These are phyloP conservation scores for Tuber microsphaerosporum DNA, from an alignment of 495 filamentous ascomycete species.

Conservation along the genomic window DNA sequence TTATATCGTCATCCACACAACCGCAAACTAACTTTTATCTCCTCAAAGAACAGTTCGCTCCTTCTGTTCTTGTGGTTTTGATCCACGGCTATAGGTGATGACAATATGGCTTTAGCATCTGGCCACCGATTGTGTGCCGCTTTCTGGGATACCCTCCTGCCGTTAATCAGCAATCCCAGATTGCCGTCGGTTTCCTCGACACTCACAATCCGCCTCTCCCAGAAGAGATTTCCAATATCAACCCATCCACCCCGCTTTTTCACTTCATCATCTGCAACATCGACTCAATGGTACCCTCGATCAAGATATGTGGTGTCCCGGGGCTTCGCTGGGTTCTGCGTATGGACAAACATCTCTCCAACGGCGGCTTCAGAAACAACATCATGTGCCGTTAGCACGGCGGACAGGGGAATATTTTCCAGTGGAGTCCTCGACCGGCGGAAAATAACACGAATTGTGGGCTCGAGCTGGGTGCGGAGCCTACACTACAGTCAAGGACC, in stretches of 20 bases:
- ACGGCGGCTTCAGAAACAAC: conserved; percentile 33
- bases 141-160: conserved; percentile 35
- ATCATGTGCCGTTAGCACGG: conserved; percentile 24
- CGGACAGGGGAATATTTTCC: conserved; percentile 19
- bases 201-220: conserved; percentile 26
- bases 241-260: conserved; percentile 25
- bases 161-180: conserved; percentile 25
- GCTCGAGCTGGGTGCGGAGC: conserved; percentile 25
- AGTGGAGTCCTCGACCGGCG: conserved; percentile 23
- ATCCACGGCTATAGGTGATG: conserved; percentile 6
- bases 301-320: conserved; percentile 41
- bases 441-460: conserved; percentile 29
- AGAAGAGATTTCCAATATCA: conserved; percentile 19
- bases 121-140: conserved; percentile 39
- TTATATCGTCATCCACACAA: conserved; percentile 29
- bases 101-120: conserved; percentile 34
- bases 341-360: conserved; percentile 37
- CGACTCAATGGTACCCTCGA: conserved; percentile 28
- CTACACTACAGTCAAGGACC: conserved; percentile 22
- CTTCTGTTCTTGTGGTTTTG: not conserved
- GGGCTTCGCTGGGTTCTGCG: conserved; percentile 39
- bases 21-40: conserved; percentile 13
- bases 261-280: conserved; percentile 16
- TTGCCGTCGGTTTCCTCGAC: conserved; percentile 20
- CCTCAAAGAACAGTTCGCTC: not conserved